Percentiles rank a stretch among this genome's conserved stretches.
Conservation (phyloP, 179 eudicot species). For the Sideroxylon spinosum region DNA sequence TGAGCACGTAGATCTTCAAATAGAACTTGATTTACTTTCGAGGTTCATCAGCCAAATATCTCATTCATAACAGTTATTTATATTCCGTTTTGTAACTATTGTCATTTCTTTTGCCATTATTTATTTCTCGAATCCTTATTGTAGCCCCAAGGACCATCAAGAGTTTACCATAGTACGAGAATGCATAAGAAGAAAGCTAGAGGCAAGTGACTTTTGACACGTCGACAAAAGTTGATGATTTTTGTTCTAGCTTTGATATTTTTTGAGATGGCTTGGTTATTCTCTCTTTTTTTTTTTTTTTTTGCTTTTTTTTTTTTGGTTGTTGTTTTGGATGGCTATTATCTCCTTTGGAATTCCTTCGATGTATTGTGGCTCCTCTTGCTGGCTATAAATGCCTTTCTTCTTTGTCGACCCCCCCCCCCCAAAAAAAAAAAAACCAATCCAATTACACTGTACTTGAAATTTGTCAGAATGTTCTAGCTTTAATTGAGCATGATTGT, state of each 20-base stretch:
- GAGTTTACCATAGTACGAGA: slow-evolving; percentile 93
- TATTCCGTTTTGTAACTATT: background rate
- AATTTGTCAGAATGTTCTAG: too few relatives aligned
- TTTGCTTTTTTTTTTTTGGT: too few relatives aligned
- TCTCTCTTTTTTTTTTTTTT: background rate
- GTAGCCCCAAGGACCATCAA: slow-evolving; percentile 72
- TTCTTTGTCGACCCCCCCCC: too few relatives aligned
- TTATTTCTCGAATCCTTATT: slow-evolving; percentile 16
- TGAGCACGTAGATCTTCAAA: slow-evolving; percentile 55
- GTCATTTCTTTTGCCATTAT: background rate
- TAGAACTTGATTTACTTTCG: slow-evolving; percentile 75
- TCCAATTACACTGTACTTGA: too few relatives aligned
- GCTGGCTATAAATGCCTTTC: too few relatives aligned
- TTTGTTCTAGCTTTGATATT: background rate
- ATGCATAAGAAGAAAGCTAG: slow-evolving; percentile 70
- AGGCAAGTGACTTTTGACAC: slow-evolving; percentile 41
- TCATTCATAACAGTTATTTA: background rate
- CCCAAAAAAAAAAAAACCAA: too few relatives aligned
- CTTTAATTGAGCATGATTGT: too few relatives aligned
- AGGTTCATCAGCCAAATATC: slow-evolving; percentile 38
- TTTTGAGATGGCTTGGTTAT: background rate
- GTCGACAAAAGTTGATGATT: background rate
- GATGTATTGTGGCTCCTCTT: too few relatives aligned
- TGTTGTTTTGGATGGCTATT: too few relatives aligned
- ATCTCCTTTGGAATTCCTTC: too few relatives aligned